A percentile compares a stretch with the other conserved stretches of the same genome.
These are phyloP conservation scores for Cubamyces lactineus DNA, from an alignment of 768 basidiomycete genomes.

Conservation along the genomic window DNA sequence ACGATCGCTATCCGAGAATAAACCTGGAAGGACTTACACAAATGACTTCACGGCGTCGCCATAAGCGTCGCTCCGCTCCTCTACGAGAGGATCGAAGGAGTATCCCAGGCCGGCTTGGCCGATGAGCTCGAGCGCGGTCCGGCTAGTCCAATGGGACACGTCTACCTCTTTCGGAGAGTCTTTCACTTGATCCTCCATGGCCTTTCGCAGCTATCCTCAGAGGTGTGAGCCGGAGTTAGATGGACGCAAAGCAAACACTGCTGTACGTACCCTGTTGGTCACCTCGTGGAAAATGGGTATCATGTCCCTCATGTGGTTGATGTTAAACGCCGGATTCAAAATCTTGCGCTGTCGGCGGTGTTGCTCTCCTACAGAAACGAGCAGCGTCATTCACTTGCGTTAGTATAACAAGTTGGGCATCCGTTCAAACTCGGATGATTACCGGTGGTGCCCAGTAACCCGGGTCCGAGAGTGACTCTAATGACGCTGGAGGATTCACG, in stretches of 20 bases:
- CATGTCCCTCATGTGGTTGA: conserved; percentile 30
- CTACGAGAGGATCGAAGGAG: conserved; percentile 41
- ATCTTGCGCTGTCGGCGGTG: conserved; percentile 29
- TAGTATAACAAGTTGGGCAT: no score
- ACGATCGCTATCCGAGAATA: no score
- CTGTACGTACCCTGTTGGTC: conserved; percentile 33
- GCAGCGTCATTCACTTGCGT: not conserved
- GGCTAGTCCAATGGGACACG: no score
- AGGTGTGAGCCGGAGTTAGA: no score
- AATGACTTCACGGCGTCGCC: conserved; percentile 29
- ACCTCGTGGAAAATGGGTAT: conserved; percentile 29
- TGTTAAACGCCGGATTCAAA: conserved; percentile 30
- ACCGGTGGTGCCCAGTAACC: conserved; percentile 22
- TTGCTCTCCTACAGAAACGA: conserved; percentile 18
- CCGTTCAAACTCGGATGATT: not conserved
- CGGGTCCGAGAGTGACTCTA: conserved; percentile 17
- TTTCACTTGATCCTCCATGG: no score
- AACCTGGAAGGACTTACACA: conserved; percentile 23
- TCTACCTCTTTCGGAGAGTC: no score
- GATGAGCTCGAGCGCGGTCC: no score
- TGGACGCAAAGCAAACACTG: no score
- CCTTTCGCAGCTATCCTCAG: no score
- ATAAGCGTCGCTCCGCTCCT: conserved; percentile 28
- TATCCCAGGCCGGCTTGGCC: conserved; percentile 42
- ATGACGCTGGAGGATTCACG: conserved; percentile 34